phyloP scores from a whole-genome alignment of 2,329 filamentous ascomycete genomes.

The Aschersonia sp. region DNA sequence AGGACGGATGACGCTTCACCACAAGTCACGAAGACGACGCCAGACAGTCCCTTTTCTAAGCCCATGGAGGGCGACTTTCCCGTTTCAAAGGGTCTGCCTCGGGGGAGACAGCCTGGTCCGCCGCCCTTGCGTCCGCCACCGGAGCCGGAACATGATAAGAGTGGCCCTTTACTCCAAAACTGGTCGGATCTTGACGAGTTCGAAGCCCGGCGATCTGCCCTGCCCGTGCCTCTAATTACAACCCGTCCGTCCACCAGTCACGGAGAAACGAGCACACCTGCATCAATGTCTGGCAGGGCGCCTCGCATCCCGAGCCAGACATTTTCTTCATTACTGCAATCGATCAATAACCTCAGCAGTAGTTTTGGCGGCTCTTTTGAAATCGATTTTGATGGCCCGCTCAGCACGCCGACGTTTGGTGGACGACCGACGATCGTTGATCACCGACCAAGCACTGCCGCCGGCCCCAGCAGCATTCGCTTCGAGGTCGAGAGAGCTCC shows the following conservation, averaged over 20 bases:
- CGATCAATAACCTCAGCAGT: slow-evolving; percentile 17
- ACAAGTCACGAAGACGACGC: slow-evolving; percentile 4
- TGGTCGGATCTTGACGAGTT: slow-evolving; percentile 12
- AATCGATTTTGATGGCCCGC: slow-evolving; percentile 7
- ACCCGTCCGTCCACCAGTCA: slow-evolving; percentile 2
- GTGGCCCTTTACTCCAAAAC: background rate
- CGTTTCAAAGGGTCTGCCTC: slow-evolving; percentile 18
- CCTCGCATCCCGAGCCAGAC: slow-evolving; percentile 21
- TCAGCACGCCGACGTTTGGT: background rate
- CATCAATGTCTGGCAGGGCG: slow-evolving; percentile 13
- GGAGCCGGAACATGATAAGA: background rate
- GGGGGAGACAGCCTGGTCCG: slow-evolving; percentile 15
- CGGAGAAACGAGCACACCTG: slow-evolving; percentile 7
- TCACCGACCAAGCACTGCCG: background rate
- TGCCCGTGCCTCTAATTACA: slow-evolving; percentile 19
- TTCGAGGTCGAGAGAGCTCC: slow-evolving; percentile 18
- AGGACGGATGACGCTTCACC: slow-evolving; percentile 3
- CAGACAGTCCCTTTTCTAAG: slow-evolving; percentile 13
- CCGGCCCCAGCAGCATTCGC: slow-evolving; percentile 6
- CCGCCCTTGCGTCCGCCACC: background rate
- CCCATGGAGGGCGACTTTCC: slow-evolving; percentile 19
- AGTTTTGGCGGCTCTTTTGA: slow-evolving; percentile 17
- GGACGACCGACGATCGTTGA: background rate
- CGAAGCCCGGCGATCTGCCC: slow-evolving; percentile 17
- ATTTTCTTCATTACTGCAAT: slow-evolving; percentile 19